Base-by-base conservation (phyloP, 495 filamentous ascomycete species). In the Penicillium bovifimosum region DNA sequence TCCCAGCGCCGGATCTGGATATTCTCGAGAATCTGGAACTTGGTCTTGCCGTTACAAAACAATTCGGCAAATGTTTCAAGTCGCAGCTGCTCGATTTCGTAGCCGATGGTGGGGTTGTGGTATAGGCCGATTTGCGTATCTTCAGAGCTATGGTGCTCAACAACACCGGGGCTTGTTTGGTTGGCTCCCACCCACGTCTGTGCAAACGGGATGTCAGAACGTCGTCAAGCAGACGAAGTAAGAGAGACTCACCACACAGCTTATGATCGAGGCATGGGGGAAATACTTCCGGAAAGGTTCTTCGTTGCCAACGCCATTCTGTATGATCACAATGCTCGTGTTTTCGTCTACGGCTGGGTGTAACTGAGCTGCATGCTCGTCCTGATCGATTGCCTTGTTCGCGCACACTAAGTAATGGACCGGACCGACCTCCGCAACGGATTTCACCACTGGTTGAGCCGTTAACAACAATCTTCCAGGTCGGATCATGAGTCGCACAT, bases 241-340 rank as follows among this genome's bases (percentile, higher is more conserved):
- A 20, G 6, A 41, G 14, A 14, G 11, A 50, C 66, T 16, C 55
- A 71, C 70, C 47, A 86, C 83, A 45, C 77, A 83, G 32, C 76
- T 83, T 20, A 86, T 61, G 45, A 87, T 81, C 0, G 78, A 75
- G 9, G 63, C 74, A 9, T 54, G 8, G 0, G 83, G 80, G 49
- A 82, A 87, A 8, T 75, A 67, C 40, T 63, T 64, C 28, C 80
- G 74, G 64, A 85, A 85, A 0, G 82, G 75, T 9, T 77, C 77
- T 52, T 88, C 85, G 24, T 87, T 83, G 24, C 84, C 85, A 9
- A 88, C 76, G 24, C 85, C 85, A 64, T 88, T 88, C 53, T 88
- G 84, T 44, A 87, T 82, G 29, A 88, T 68, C 16, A 88, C 81
- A 52, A 88, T 78, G 0, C 68, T 67, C 1, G 68, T 70, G 2